Evolutionary conservation across 2,329 filamentous ascomycete genomes (phyloP).

Genomic region (Colletotrichum tropicale): DNA sequence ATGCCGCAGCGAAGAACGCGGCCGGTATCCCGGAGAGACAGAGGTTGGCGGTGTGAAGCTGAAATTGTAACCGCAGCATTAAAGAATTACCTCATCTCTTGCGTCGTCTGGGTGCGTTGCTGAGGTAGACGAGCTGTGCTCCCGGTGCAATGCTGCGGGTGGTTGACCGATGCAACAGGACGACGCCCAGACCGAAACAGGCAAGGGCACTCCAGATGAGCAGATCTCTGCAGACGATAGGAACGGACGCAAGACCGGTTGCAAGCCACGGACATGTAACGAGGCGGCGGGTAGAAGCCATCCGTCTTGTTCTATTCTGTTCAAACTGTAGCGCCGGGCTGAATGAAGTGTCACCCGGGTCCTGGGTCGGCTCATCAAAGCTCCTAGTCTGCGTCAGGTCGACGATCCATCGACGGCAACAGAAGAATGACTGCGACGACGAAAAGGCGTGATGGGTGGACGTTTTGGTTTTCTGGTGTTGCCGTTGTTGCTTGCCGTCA

Average conservation of each 20-base stretch:
- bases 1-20: not conserved
- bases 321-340: conserved; percentile 1
- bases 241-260: not conserved
- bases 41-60: not conserved
- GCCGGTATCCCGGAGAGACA: not conserved
- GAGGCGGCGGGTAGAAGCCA: conserved; percentile 9
- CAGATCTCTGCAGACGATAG: not conserved
- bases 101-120: not conserved
- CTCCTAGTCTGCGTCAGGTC: not conserved
- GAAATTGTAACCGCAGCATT: not conserved
- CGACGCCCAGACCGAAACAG: not conserved
- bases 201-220: not conserved
- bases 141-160: not conserved
- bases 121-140: not conserved
- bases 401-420: not conserved
- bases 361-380: not conserved
- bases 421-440: not conserved
- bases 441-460: not conserved
- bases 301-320: conserved; percentile 5
- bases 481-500: not conserved
- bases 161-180: not conserved
- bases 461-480: not conserved
- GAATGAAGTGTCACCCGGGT: not conserved
- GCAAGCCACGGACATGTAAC: conserved; percentile 6
- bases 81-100: not conserved